Percentiles rank a stretch among this genome's conserved stretches.
phyloP scores from a whole-genome alignment of 805 yeast genomes.

The Saturnispora ahearnii region DNA sequence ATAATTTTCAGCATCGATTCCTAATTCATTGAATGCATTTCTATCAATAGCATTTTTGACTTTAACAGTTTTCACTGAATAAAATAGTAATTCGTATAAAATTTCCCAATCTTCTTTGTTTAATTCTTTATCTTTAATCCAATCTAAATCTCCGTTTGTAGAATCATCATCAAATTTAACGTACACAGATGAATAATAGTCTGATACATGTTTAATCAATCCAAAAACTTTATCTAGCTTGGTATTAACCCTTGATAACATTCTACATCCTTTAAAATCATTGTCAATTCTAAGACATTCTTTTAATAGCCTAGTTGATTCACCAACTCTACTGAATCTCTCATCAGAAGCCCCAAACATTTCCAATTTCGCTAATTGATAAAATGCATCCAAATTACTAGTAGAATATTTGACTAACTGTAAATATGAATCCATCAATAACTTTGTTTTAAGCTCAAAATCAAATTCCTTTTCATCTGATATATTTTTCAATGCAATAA shows the following conservation, averaged over 20 bases:
- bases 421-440: conserved; percentile 19
- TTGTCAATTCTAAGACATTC: conserved; percentile 73
- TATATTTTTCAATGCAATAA: not conserved
- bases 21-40: conserved; percentile 15
- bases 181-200: conserved; percentile 30
- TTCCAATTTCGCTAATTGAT: conserved; percentile 21
- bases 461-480: conserved; percentile 10
- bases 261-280: conserved; percentile 55
- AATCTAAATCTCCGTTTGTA: conserved; percentile 18
- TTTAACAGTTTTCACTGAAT: conserved; percentile 15
- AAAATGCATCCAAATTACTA: conserved; percentile 17
- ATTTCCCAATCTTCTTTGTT: conserved; percentile 36
- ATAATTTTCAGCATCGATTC: conserved; percentile 8
- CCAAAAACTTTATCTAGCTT: conserved; percentile 34
- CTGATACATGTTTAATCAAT: conserved; percentile 37
- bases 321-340: conserved; percentile 11
- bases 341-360: conserved; percentile 19
- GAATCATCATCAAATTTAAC: conserved; percentile 21
- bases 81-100: conserved; percentile 28
- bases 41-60: conserved; percentile 16
- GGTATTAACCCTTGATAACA: conserved; percentile 42
- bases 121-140: conserved; percentile 30
- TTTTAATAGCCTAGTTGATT: conserved; percentile 18
- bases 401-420: conserved; percentile 18
- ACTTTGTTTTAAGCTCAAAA: conserved; percentile 16